A percentile compares a stretch with the other conserved stretches of the same genome.
These are phyloP conservation scores for Malus sylvestris DNA, from an alignment of 306 rosid species.

Conservation along the genomic window DNA sequence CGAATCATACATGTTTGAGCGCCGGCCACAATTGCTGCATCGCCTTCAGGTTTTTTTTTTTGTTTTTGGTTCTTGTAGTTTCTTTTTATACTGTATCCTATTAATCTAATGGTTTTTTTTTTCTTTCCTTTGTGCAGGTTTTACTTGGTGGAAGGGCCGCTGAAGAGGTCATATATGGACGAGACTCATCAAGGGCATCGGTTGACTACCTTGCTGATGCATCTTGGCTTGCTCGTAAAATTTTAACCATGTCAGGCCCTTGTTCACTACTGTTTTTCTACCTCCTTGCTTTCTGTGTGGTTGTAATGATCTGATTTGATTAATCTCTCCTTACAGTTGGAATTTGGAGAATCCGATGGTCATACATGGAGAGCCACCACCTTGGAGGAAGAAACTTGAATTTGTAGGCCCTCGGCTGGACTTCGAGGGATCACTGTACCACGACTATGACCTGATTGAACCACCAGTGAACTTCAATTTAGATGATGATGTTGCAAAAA, in stretches of 20 bases:
- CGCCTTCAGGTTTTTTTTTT: conserved; percentile 66
- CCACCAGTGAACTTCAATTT: conserved; percentile 80
- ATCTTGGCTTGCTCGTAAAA: conserved; percentile 98
- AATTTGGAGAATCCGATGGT: conserved; percentile 93
- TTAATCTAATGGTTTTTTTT: not conserved
- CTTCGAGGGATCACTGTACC: conserved; percentile 90
- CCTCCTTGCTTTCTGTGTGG: conserved; percentile 8
- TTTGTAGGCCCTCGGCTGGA: conserved; percentile 92
- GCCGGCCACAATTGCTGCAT: conserved; percentile 77
- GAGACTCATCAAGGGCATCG: conserved; percentile 84
- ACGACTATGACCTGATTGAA: conserved; percentile 60
- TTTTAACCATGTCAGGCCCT: conserved; percentile 69
- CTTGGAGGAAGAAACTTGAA: conserved; percentile 69
- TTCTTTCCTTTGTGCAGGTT: conserved; percentile 43
- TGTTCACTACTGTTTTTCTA: not conserved
- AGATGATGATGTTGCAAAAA: conserved; percentile 66
- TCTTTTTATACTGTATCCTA: not conserved
- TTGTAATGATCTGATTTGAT: conserved; percentile 7
- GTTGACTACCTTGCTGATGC: conserved; percentile 93
- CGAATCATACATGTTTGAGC: conserved; percentile 88
- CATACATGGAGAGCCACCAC: conserved; percentile 92
- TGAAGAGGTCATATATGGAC: conserved; percentile 92
- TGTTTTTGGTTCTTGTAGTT: not conserved
- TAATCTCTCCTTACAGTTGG: conserved; percentile 50
- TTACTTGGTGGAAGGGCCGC: conserved; percentile 97